phyloP scores from a whole-genome alignment of 768 basidiomycete species.

The Candolleomyces eurysporus region DNA sequence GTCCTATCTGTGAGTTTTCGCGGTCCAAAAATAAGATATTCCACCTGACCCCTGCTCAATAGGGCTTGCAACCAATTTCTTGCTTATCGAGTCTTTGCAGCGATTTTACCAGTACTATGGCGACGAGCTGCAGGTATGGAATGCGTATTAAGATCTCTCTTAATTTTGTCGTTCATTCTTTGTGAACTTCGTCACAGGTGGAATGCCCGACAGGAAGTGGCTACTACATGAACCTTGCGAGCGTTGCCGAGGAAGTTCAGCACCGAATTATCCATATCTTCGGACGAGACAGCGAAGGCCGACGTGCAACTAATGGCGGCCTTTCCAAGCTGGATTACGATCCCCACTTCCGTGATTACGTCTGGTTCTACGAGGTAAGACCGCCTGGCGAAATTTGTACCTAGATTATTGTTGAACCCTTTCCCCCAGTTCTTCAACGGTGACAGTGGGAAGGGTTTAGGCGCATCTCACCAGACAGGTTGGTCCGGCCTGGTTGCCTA shows the following conservation, averaged over 20 bases:
- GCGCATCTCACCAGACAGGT: conserved; percentile 98
- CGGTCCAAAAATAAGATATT: background rate
- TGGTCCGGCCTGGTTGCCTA: conserved; percentile 94
- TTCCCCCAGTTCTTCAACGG: conserved; percentile 84
- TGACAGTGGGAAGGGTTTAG: conserved; percentile 88
- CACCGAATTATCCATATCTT: conserved; percentile 99
- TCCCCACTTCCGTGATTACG: conserved; percentile 94
- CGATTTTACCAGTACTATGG: conserved; percentile 99
- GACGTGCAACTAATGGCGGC: conserved; percentile 90
- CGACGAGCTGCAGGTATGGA: conserved; percentile 67
- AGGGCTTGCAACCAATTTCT: conserved; percentile 96
- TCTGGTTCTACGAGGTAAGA: conserved; percentile 90
- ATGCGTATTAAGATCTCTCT: background rate
- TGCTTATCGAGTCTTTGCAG: conserved; percentile 94
- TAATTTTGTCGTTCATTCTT: background rate
- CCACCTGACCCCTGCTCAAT: conserved; percentile 9
- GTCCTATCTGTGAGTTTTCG: conserved; percentile 71
- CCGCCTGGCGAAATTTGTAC: background rate
- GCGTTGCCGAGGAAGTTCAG: conserved; percentile 96
- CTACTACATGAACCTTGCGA: conserved; percentile 95
- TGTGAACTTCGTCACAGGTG: conserved; percentile 39
- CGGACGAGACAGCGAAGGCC: conserved; percentile 83
- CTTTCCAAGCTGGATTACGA: conserved; percentile 84
- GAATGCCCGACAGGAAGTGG: conserved; percentile 97
- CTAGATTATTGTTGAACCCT: too few species aligned